Conservation (phyloP, 2,329 filamentous ascomycete genomes). For the Pseudocercospora eumusae region DNA sequence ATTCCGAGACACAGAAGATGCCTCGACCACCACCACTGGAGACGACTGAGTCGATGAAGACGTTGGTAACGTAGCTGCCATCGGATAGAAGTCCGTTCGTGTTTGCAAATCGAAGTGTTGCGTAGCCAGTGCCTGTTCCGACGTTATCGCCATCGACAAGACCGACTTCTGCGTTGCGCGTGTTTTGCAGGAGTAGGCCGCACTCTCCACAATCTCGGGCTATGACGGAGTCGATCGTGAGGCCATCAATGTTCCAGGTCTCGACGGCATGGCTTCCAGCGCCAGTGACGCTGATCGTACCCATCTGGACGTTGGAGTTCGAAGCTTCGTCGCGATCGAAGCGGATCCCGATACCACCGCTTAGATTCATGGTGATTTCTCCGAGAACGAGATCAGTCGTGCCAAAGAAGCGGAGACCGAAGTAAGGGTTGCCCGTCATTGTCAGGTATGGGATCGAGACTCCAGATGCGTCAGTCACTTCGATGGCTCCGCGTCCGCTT, state of each 20-base stretch:
- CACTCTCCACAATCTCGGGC: conserved; percentile 58
- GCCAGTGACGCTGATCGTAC: conserved; percentile 54
- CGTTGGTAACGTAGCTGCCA: conserved; percentile 56
- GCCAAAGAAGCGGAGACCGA: conserved; percentile 59
- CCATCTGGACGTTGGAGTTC: conserved; percentile 59
- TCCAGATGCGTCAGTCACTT: conserved; percentile 51
- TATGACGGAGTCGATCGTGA: conserved; percentile 56
- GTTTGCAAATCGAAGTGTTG: conserved; percentile 60
- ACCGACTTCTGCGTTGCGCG: conserved; percentile 51
- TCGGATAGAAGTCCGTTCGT: conserved; percentile 54
- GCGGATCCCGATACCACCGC: conserved; percentile 57
- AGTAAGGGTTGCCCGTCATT: conserved; percentile 61
- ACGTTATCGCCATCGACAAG: conserved; percentile 61
- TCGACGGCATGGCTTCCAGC: conserved; percentile 60
- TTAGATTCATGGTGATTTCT: conserved; percentile 58
- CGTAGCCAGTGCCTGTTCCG: conserved; percentile 56
- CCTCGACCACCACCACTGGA: conserved; percentile 60
- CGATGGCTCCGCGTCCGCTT: conserved; percentile 56
- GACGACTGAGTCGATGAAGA: conserved; percentile 56
- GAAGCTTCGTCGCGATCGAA: conserved; percentile 58
- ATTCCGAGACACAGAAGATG: conserved; percentile 60
- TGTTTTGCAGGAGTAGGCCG: conserved; percentile 59
- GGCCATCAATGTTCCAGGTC: conserved; percentile 61
- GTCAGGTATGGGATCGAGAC: conserved; percentile 59
- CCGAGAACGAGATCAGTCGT: conserved; percentile 53